Percentiles rank a stretch among this genome's conserved stretches.
Evolutionary conservation across 371 early-diverging fungal species (phyloP).

Genomic region (Coemansia sp.): DNA sequence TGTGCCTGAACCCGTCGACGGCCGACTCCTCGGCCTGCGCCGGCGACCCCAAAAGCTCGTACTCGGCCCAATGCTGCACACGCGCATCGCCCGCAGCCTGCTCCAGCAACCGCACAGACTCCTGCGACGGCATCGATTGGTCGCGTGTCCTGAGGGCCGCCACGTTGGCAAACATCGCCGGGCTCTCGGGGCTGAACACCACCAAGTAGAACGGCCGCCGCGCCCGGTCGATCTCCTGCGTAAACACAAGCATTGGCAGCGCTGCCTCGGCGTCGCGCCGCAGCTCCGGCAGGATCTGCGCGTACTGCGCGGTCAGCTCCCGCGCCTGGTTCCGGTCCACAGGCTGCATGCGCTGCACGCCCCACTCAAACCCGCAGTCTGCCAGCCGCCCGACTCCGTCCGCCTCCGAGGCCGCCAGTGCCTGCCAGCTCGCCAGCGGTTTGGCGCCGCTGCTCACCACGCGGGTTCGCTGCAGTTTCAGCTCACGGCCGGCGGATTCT

Average conservation of each 20-base stretch:
- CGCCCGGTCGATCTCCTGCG: constrained; percentile 8
- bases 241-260: constrained; percentile 41
- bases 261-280: neutral
- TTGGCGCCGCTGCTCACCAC: constrained; percentile 29
- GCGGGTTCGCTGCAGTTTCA: neutral
- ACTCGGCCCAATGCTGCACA: constrained; percentile 41
- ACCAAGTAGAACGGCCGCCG: constrained; percentile 30
- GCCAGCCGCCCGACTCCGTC: constrained; percentile 2
- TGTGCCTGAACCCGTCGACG: neutral
- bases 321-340: constrained; percentile 36
- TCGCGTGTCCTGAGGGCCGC: constrained; percentile 12
- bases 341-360: constrained; percentile 16
- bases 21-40: constrained; percentile 1
- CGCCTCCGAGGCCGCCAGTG: constrained; percentile 6
- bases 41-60: constrained; percentile 36
- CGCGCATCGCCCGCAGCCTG: neutral
- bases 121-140: neutral
- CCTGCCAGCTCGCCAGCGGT: constrained; percentile 29
- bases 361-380: constrained; percentile 26
- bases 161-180: constrained; percentile 37
- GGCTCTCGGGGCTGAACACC: constrained; percentile 14
- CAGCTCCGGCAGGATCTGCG: constrained; percentile 40
- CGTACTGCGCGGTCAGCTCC: constrained; percentile 42
- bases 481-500: neutral
- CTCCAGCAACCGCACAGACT: constrained; percentile 1